Percentiles rank a stretch among this genome's conserved stretches.
Evolutionary conservation across 2,329 filamentous ascomycete species (phyloP).

Genomic region (Fusarium luffae): DNA sequence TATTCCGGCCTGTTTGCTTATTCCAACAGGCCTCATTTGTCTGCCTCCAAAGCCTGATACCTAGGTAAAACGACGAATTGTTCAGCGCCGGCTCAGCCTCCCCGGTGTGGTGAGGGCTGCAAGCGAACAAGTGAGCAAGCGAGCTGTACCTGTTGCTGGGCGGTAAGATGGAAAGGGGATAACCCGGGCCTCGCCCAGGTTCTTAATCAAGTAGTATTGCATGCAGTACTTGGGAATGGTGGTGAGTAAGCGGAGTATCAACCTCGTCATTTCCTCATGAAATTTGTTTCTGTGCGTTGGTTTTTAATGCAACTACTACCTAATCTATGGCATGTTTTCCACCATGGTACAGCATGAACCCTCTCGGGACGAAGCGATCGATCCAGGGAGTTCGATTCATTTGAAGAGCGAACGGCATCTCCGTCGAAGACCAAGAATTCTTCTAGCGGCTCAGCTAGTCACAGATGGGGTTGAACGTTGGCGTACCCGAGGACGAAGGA

Average conservation of each 20-base stretch:
- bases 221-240: neutral
- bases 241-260: constrained; percentile 4
- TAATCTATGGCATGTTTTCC: neutral
- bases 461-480: constrained; percentile 2
- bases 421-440: constrained; percentile 17
- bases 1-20: constrained; percentile 31
- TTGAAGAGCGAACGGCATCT: constrained; percentile 10
- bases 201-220: neutral
- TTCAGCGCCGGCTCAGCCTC: constrained; percentile 33
- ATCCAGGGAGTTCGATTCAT: neutral
- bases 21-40: constrained; percentile 20
- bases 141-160: constrained; percentile 27
- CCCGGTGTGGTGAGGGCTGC: constrained; percentile 39
- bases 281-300: neutral
- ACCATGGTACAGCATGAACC: neutral
- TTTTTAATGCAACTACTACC: neutral
- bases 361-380: constrained; percentile 12
- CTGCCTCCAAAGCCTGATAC: constrained; percentile 24
- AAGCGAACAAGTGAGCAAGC: constrained; percentile 22
- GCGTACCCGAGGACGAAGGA: neutral
- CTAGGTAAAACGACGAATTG: constrained; percentile 33
- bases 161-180: constrained; percentile 26
- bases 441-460: constrained; percentile 17
- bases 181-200: constrained; percentile 1
- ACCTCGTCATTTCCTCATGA: constrained; percentile 6